Evolutionary conservation across 2,329 filamentous ascomycete genomes (phyloP), one percentile per base, ranked within the genome.

Genomic region (Cercospora sp.): DNA sequence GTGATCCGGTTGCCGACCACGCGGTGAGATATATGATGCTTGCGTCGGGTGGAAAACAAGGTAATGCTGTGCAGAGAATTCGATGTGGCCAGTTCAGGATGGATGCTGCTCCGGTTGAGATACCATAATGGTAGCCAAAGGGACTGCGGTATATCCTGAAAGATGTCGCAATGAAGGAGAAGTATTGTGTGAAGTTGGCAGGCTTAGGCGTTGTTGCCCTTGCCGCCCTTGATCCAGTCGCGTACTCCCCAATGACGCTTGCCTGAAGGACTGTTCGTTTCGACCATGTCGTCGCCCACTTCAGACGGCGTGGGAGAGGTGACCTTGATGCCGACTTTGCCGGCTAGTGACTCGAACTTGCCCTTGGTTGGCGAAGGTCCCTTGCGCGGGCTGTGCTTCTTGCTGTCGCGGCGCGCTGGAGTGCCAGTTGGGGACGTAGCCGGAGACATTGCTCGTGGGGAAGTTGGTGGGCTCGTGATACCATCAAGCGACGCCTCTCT

Each of bases 321-420:
- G 21, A 76, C 74, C 66, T 75, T 77, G 73, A 78, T 79, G 34
- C 80, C 80, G 66, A 82, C 81, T 70, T 80, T 83, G 75, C 80
- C 82, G 32, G 81, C 82, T 37, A 84, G 79, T 51, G 81, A 78
- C 74, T 83, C 82, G 59, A 84, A 80, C 75, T 80, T 82, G 60
- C 78, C 81, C 71, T 83, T 82, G 62, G 82, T 79, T 18, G 82
- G 82, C 7, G 82, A 83, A 32, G 75, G 74, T 18, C 66, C 64
- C 65, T 74, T 77, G 65, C 49, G 66, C 12, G 73, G 70, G 45
- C 69, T 73, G 32, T 63, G 63, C 63, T 58, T 65, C 61, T 51
- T 68, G 43, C 58, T 61, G 28, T 66, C 62, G 32, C 59, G 57
- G 21, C 51, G 62, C 30, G 40, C 32, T 18, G 74, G 72, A 45